Conservation (phyloP, 2,329 filamentous ascomycete species). For the Cercospora zeina region DNA sequence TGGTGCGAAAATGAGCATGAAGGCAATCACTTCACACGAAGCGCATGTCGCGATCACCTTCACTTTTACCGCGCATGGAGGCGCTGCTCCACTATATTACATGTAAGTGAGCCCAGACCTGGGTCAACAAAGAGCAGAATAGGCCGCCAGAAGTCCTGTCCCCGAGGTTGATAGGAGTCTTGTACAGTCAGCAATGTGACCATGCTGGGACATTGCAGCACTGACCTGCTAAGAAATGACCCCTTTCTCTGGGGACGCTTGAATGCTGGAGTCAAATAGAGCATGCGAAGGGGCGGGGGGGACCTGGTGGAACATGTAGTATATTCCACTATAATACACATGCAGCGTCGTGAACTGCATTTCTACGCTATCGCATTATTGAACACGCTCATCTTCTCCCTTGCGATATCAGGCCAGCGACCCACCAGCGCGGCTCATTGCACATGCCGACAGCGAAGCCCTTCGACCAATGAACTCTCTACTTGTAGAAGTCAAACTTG, state of each 20-base stretch:
- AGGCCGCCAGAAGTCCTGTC: not conserved
- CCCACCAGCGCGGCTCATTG: not conserved
- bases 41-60: not conserved
- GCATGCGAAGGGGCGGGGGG: not conserved
- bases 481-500: conserved; percentile 91
- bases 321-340: conserved; percentile 17
- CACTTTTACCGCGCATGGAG: not conserved
- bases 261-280: not conserved
- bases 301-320: conserved; percentile 5
- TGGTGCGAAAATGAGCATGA: not conserved
- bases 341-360: conserved; percentile 10
- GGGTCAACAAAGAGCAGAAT: not conserved
- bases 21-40: not conserved
- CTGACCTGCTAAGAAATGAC: not conserved
- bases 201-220: not conserved
- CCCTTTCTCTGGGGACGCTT: too few species aligned
- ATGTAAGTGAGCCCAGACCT: not conserved
- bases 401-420: not conserved
- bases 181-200: not conserved
- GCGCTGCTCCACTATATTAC: not conserved
- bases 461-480: conserved; percentile 35
- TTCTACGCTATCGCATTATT: conserved; percentile 2
- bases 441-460: not conserved
- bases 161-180: not conserved
- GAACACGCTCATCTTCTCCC: not conserved